Conservation (phyloP, 352 stramenopile species). For the Phytophthora citricola region DNA sequence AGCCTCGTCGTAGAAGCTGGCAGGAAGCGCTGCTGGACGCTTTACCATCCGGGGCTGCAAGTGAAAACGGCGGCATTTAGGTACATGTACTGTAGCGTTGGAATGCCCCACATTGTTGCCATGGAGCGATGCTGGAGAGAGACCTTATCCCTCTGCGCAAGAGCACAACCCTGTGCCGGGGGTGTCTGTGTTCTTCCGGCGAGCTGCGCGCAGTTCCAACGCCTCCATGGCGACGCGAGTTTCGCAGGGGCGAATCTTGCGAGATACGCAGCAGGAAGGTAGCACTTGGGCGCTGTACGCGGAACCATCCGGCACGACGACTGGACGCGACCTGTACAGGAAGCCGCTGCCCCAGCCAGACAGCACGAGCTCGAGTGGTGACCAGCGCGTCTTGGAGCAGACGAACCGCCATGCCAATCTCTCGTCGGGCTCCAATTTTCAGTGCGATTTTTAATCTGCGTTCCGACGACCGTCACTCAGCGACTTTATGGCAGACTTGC, state of each 20-base stretch:
- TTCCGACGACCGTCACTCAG: conserved; percentile 24
- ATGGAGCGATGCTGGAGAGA: conserved; percentile 5
- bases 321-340: conserved; percentile 13
- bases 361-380: conserved; percentile 14
- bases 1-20: conserved; percentile 15
- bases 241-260: conserved; percentile 1
- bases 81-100: background rate
- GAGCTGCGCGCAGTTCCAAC: background rate
- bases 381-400: conserved; percentile 12
- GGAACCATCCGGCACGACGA: conserved; percentile 22
- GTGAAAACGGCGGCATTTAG: conserved; percentile 1
- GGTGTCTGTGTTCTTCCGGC: background rate
- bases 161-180: conserved; percentile 11
- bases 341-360: conserved; percentile 3
- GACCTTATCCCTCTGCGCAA: conserved; percentile 1
- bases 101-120: conserved; percentile 4
- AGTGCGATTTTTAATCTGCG: conserved; percentile 25
- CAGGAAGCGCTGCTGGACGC: conserved; percentile 8
- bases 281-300: background rate
- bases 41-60: conserved; percentile 21
- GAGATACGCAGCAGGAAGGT: conserved; percentile 16
- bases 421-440: conserved; percentile 18
- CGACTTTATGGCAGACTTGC: conserved; percentile 6
- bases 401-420: conserved; percentile 28
- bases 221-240: background rate